Percentiles rank a stretch among this genome's conserved stretches.
phyloP scores from a whole-genome alignment of 2,329 filamentous ascomycete species.

The Trichocomaceae sp. region DNA sequence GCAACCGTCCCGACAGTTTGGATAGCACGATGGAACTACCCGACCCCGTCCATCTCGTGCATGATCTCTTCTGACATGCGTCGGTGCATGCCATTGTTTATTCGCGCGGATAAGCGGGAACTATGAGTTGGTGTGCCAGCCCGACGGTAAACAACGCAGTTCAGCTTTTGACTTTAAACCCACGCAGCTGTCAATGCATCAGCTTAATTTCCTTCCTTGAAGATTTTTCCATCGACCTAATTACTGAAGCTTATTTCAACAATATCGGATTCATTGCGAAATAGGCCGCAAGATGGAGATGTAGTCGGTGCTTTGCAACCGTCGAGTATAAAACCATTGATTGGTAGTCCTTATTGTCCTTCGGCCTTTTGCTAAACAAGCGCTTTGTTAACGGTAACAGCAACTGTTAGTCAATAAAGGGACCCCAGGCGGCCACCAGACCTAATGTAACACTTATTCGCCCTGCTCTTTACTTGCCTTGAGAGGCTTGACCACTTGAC shows the following conservation, averaged over 20 bases:
- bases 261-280: neutral
- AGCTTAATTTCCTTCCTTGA: neutral
- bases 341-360: neutral
- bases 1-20: constrained; percentile 16
- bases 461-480: neutral
- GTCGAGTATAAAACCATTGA: neutral
- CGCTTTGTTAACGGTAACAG: neutral
- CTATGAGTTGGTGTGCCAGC: constrained; percentile 16
- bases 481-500: constrained; percentile 1
- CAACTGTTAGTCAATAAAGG: neutral
- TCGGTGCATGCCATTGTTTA: constrained; percentile 11
- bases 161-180: neutral
- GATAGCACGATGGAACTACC: constrained; percentile 14
- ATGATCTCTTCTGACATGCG: constrained; percentile 14
- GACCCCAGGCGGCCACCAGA: neutral
- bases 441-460: neutral
- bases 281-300: neutral
- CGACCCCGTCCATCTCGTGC: constrained; percentile 14
- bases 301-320: neutral
- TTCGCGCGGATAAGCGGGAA: constrained; percentile 13
- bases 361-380: neutral
- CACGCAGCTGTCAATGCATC: neutral
- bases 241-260: neutral
- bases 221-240: neutral
- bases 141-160: constrained; percentile 7